Base-by-base conservation (phyloP, 1,284 basidiomycete genomes). In the Microbotryomycetes sp. region DNA sequence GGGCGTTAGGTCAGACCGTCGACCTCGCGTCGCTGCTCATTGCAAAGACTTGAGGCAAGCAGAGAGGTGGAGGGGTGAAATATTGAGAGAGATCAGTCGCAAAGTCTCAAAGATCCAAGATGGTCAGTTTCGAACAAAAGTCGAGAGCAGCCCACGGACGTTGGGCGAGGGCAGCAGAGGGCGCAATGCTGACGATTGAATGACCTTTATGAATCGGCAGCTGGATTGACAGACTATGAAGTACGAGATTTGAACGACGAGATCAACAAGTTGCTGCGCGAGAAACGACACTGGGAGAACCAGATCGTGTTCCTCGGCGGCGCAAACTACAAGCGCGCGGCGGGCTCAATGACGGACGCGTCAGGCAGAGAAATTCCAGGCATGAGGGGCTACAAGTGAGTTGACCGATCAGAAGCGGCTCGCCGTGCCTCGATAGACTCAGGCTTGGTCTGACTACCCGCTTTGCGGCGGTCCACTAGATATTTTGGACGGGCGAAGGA, bases 91-190 rank as follows among this genome's bases (percentile, higher is more conserved):
- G 73, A 93, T 98, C 59, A 91, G 88, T 73, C 77, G 94, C 65
- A 98, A 98, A 74, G 94, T 98, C 29, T 89, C 89, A 31, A 97
- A 97, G 78, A 97, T 97, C 58, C 94, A 98, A 75, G 94, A 99
- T 73, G 79, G 91, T 94, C 57, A 69, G 87, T 81, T 1, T 21
- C 11, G 24, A 52, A 16, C 50, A n/a, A 26, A 47, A 16, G 45
- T n/a, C 4, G 4, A 2, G 45, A 47, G 3, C 7, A 47, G 45
- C 2, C 3, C 7, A 24, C 21, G 5, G 18, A 48, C 21, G 21
- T 21, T 23, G 46, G 21, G 4, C 46, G 46, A 48, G 3, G 18
- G 13, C 21, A 46, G n/a, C 13, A 18, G 46, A 48, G n/a, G 2
- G 21, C n/a, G n/a, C n/a, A n/a, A n/a, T n/a, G n/a, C n/a, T n/a